Percentiles rank a stretch among this genome's conserved stretches.
Conservation (phyloP, 345 rosid genomes). For the Rhodomyrtus tomentosa region DNA sequence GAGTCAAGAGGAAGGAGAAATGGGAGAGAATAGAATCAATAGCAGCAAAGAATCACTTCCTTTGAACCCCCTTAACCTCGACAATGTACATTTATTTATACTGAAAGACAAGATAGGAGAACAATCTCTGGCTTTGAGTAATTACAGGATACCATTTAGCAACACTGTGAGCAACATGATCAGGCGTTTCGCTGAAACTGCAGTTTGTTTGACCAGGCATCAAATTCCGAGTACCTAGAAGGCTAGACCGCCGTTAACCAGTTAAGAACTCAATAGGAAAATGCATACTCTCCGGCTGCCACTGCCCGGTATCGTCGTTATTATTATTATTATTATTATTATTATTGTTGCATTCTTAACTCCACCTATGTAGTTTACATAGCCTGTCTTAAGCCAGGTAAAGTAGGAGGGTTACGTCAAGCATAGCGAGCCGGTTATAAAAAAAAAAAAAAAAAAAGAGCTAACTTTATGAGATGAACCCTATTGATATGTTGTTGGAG, state of each 20-base stretch:
- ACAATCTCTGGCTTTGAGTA: not conserved
- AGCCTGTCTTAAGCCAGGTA: no score
- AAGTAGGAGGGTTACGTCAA: no score
- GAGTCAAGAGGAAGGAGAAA: constrained; percentile 23
- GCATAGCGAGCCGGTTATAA: no score
- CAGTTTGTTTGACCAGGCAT: not conserved
- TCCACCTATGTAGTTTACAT: no score
- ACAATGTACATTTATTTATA: not conserved
- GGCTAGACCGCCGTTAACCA: not conserved
- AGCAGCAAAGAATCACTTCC: constrained; percentile 15
- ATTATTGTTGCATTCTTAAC: no score
- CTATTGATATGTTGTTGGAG: no score
- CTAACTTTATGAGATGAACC: no score
- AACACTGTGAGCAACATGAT: not conserved
- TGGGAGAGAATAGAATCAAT: constrained; percentile 39
- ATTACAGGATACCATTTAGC: not conserved
- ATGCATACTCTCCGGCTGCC: not conserved
- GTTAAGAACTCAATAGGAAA: not conserved
- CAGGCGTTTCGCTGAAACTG: not conserved
- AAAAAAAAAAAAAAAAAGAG: no score
- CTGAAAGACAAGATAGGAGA: not conserved
- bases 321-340: not conserved
- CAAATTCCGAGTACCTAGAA: not conserved
- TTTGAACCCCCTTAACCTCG: not conserved
- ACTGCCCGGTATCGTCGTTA: not conserved